Base-by-base conservation (phyloP, 768 basidiomycete genomes). In the Hericium erinaceus region DNA sequence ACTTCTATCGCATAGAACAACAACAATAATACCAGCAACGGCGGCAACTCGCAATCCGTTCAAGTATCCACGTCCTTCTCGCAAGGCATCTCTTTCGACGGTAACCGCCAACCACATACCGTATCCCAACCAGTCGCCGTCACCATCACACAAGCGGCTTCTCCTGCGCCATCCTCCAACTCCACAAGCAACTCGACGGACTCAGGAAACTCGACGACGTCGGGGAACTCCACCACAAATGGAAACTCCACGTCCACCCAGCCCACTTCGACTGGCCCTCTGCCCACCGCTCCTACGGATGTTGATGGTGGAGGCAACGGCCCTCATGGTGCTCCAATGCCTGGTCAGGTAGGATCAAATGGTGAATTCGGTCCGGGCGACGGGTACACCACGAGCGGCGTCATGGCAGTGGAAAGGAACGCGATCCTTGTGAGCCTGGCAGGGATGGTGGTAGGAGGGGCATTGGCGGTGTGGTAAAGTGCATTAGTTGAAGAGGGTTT, bases 351-450 rank as follows among this genome's bases (percentile, higher is more conserved):
- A 18, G 76, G 70, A 46, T 52, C 67, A 4, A 62, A 67, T 16
- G 84, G 80, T 26, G 69, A 77, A 39, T 85, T 76, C 59, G 87
- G 87, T n/a, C 87, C 87, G 50, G 75, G 76, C 50, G 87, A 90
- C 64, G 68, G 74, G 54, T 89, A 83, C 70, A 83, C 82, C 60
- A 79, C 84, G 28, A 78, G 75, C 12, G 87, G 20, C 20, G 15
- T 81, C 7, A 63, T 72, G 2, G 69, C 74, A 1, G 72, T 84
- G 40, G 73, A 73, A 41, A 65, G 71, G 61, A 80, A 79, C 58
- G 70, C 75, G 5, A 58, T 78, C 13, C 57, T 79, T 44, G 73
- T 80, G 15, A 70, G 74, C 7, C 48, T 77, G 5, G 71, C 73
- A n/a, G 80, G 74, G 4, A 66, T 77, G n/a, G 67, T 74, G 11